Base-by-base conservation (phyloP, 148 eudicot genomes). In the Vaccinium darrowii region DNA sequence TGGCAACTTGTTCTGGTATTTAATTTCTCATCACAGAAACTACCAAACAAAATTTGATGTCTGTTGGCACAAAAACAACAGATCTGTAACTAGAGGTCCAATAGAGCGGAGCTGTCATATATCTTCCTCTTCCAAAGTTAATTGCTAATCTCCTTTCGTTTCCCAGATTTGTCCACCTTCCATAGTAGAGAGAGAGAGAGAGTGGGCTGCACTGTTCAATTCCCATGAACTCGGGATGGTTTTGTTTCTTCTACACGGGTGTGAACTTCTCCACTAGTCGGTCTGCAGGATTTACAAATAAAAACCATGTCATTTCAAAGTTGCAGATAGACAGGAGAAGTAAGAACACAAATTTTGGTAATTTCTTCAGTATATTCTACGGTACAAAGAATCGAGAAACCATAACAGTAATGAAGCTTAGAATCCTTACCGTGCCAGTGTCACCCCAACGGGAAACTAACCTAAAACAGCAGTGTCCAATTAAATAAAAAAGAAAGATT, bases 231-330 rank as follows among this genome's bases (percentile, higher is more conserved):
- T 80, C 39, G 58, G 30, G 83, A 51, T 60, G 81, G 73, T 80
- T 60, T 71, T 23, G 77, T 67, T 62, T 60, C 83, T 88, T 86
- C 73, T 80, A 52, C 49, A 54, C 83, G 58, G 21, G 79, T 23
- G 91, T 86, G 60, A 60, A 84, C 63, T 72, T 87, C 85, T 84
- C 94, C 92, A 76, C 92, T 92, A 9, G 94, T 92, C 79, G 94
- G 92, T 73, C 92, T 92, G 92, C 85, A 83, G 11, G 67, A 78
- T 73, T 82, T 53, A 49, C 80, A 80, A 53, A 72, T 21, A 73
- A 57, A 74, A 76, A 2, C 2, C 14, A n/a, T 3, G 57, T 13
- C 33, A 67, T 49, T 53, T 78, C 54, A 56, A 78, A 80, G 52
- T 72, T 23, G n/a, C 57, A 52, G 21, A 80, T 16, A 33, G 16